Evolutionary conservation across 2,329 filamentous ascomycete species (phyloP).

Genomic region (Lachnellula arida): DNA sequence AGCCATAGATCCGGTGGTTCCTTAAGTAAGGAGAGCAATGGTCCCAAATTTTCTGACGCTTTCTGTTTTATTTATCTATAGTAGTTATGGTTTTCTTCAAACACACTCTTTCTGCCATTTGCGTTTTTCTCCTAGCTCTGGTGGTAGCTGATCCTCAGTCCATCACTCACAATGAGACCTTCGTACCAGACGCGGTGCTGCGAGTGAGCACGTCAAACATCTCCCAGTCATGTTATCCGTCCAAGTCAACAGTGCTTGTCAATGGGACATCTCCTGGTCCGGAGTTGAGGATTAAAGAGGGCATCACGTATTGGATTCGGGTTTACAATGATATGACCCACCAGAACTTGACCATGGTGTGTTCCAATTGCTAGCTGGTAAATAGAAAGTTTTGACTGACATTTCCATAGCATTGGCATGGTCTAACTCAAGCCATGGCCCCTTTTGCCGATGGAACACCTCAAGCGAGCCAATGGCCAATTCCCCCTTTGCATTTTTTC

Average conservation of each 20-base stretch:
- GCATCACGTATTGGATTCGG: constrained; percentile 45
- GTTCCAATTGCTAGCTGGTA: neutral
- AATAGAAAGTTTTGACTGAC: neutral
- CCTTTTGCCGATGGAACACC: constrained; percentile 51
- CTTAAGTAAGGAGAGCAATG: neutral
- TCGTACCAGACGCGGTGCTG: constrained; percentile 38
- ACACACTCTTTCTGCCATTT: neutral
- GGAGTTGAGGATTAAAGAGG: constrained; percentile 37
- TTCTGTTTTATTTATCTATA: neutral
- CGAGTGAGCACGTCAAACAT: constrained; percentile 36
- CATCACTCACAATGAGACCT: constrained; percentile 18
- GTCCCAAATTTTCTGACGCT: neutral
- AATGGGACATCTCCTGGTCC: constrained; percentile 48
- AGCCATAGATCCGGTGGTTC: neutral
- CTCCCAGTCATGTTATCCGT: constrained; percentile 34
- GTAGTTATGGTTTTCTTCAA: neutral
- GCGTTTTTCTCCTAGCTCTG: neutral
- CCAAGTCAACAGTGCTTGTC: constrained; percentile 37
- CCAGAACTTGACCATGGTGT: constrained; percentile 47
- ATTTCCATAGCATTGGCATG: constrained; percentile 48
- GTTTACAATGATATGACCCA: constrained; percentile 48
- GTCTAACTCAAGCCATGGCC: constrained; percentile 43
- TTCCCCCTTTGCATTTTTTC: constrained; percentile 47
- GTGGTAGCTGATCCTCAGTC: neutral
- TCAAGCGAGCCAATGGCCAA: constrained; percentile 48